These are phyloP conservation scores for Taphrina betulina DNA, from an alignment of 1,139 yeast species.

Conservation along the genomic window DNA sequence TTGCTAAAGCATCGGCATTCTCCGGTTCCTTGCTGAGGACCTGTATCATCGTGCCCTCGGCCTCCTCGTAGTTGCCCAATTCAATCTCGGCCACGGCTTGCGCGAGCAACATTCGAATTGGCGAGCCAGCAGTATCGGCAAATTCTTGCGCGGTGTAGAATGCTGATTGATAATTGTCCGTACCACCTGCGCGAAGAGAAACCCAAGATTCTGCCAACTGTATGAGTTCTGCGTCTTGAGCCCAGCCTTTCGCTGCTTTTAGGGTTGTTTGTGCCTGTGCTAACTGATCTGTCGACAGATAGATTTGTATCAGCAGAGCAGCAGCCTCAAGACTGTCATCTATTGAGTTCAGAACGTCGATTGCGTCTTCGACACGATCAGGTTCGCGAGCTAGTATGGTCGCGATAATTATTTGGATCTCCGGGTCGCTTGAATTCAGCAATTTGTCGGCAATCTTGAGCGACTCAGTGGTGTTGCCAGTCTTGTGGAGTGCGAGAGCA, in stretches of 20 bases:
- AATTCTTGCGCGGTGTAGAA: constrained; percentile 74
- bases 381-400: constrained; percentile 44
- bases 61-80: constrained; percentile 52
- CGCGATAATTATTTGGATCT: constrained; percentile 39
- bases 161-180: constrained; percentile 58
- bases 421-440: constrained; percentile 36
- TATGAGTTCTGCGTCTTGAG: constrained; percentile 66
- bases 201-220: constrained; percentile 71
- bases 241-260: constrained; percentile 49
- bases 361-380: constrained; percentile 44
- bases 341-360: constrained; percentile 42
- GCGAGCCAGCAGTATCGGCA: constrained; percentile 50
- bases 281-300: constrained; percentile 44
- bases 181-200: constrained; percentile 55
- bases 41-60: constrained; percentile 50
- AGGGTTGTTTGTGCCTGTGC: constrained; percentile 45
- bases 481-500: constrained; percentile 40
- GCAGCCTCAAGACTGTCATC: constrained; percentile 42
- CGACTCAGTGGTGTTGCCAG: constrained; percentile 38
- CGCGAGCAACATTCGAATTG: constrained; percentile 50
- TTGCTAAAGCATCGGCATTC: constrained; percentile 57
- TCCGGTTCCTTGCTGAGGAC: constrained; percentile 47
- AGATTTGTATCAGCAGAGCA: constrained; percentile 46
- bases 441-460: constrained; percentile 41
- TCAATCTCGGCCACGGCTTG: constrained; percentile 52